Evolutionary conservation across 495 filamentous ascomycete species (phyloP).

Genomic region (Pyrenula massariospora): DNA sequence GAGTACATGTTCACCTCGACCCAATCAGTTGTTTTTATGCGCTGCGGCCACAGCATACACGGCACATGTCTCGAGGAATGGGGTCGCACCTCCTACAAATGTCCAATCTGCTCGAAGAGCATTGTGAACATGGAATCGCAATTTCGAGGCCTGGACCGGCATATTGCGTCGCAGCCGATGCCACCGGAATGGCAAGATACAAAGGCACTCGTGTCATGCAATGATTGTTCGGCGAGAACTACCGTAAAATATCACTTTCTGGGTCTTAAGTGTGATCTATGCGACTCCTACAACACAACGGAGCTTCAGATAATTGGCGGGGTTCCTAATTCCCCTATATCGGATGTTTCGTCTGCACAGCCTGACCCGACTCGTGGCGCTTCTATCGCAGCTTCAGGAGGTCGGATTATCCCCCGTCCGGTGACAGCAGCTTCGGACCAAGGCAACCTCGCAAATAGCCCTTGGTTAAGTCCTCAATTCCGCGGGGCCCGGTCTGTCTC

Average conservation of each 20-base stretch:
- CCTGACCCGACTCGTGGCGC: constrained; percentile 12
- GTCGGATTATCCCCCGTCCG: constrained; percentile 16
- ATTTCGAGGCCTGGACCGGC: constrained; percentile 77
- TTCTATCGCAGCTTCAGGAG: constrained; percentile 15
- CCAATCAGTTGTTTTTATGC: constrained; percentile 81
- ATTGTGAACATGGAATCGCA: constrained; percentile 94
- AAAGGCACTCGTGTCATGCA: constrained; percentile 75
- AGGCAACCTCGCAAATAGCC: constrained; percentile 13
- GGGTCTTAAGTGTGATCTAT: constrained; percentile 79
- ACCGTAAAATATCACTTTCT: constrained; percentile 88
- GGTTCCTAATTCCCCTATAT: background rate
- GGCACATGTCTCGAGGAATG: constrained; percentile 73
- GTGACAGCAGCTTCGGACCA: constrained; percentile 15
- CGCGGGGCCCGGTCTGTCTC: constrained; percentile 24
- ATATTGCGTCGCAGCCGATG: constrained; percentile 86
- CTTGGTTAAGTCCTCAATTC: constrained; percentile 26
- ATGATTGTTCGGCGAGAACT: constrained; percentile 84
- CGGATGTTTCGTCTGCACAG: constrained; percentile 14
- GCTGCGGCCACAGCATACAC: constrained; percentile 94
- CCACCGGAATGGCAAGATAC: constrained; percentile 70
- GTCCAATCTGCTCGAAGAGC: constrained; percentile 87
- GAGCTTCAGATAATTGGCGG: constrained; percentile 52
- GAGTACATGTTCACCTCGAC: constrained; percentile 97
- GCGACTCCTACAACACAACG: constrained; percentile 74
- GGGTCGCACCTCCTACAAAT: constrained; percentile 80